phyloP scores from a whole-genome alignment of 1,284 basidiomycete species.

The Pseudozyma pruni region DNA sequence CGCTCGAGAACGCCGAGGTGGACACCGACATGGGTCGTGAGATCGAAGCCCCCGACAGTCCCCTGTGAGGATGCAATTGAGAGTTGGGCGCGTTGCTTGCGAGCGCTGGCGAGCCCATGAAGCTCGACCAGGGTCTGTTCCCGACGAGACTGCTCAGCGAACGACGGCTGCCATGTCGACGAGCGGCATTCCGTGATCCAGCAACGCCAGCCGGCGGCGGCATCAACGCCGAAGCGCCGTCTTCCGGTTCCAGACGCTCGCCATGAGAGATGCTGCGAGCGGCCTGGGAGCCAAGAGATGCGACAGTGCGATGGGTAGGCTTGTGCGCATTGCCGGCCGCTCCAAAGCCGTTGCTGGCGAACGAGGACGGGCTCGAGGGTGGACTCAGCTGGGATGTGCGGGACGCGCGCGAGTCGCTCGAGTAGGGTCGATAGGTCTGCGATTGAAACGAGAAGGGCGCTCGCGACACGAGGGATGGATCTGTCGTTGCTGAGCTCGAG shows the following conservation, averaged over 20 bases:
- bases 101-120: constrained; percentile 29
- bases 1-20: constrained; percentile 34
- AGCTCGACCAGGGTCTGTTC: constrained; percentile 34
- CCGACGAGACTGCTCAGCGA: constrained; percentile 41
- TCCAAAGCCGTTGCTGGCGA: not conserved
- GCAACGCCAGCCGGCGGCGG: constrained; percentile 13
- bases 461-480: constrained; percentile 7
- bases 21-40: constrained; percentile 42
- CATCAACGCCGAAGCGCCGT: constrained; percentile 2
- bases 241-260: too few relatives aligned
- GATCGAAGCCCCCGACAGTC: constrained; percentile 25
- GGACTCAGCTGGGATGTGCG: constrained; percentile 8
- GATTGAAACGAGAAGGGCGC: constrained; percentile 34
- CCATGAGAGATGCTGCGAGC: not conserved
- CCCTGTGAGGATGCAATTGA: constrained; percentile 18
- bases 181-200: not conserved
- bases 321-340: not conserved
- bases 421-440: constrained; percentile 23
- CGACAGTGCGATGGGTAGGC: constrained; percentile 8
- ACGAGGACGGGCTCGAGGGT: constrained; percentile 7
- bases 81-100: constrained; percentile 9
- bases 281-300: constrained; percentile 12
- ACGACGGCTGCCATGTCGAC: constrained; percentile 30
- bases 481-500: constrained; percentile 10
- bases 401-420: constrained; percentile 16